A percentile compares a stretch with the other conserved stretches of the same genome.
phyloP scores from a whole-genome alignment of 495 filamentous ascomycete species.

The Podospora sp. region DNA sequence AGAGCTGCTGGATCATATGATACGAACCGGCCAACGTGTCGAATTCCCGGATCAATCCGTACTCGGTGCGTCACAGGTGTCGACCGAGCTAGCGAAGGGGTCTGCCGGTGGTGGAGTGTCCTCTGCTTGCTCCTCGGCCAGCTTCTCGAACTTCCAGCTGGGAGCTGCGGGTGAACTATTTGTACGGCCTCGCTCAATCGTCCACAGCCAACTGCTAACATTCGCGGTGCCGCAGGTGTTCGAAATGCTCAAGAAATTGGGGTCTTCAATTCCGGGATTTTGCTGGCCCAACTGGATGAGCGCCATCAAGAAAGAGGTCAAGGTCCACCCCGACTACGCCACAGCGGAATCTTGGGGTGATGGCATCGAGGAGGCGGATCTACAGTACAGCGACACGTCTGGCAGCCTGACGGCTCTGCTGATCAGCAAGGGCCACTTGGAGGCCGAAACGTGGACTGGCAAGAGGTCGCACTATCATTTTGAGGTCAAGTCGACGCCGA shows the following conservation, averaged over 20 bases:
- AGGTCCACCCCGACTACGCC: constrained; percentile 40
- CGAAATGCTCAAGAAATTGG: constrained; percentile 37
- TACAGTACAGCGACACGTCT: constrained; percentile 43
- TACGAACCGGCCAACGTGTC: constrained; percentile 1
- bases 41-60: background rate
- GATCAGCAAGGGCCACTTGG: constrained; percentile 37
- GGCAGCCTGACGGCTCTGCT: constrained; percentile 39
- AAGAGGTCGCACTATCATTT: constrained; percentile 41
- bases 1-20: constrained; percentile 1
- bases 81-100: too few species aligned
- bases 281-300: constrained; percentile 44
- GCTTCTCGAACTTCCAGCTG: constrained; percentile 4
- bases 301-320: constrained; percentile 39
- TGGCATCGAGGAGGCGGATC: constrained; percentile 40
- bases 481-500: constrained; percentile 50
- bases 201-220: background rate
- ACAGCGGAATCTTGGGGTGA: constrained; percentile 37
- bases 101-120: background rate
- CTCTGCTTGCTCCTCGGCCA: background rate
- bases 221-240: constrained; percentile 34
- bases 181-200: background rate
- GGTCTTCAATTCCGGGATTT: constrained; percentile 29
- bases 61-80: constrained; percentile 2
- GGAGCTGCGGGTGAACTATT: constrained; percentile 10
- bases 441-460: background rate